phyloP scores from a whole-genome alignment of 257 asterid genomes.

The Nicotiana benthamiana region DNA sequence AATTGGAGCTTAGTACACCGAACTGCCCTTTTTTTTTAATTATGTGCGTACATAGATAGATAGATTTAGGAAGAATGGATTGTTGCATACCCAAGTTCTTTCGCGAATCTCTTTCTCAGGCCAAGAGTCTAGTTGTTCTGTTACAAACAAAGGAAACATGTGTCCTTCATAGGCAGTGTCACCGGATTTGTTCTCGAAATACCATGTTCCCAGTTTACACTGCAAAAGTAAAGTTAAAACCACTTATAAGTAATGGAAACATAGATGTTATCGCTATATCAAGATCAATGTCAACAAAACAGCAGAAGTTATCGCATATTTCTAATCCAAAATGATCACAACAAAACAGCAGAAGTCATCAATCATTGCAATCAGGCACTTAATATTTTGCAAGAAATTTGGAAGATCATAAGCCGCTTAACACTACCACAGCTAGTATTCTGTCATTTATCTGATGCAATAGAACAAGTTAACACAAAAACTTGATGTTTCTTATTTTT shows the following conservation, averaged over 20 bases:
- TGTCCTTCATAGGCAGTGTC: constrained; percentile 47
- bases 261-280: background rate
- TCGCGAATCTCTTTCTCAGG: constrained; percentile 82
- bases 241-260: background rate
- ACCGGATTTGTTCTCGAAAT: constrained; percentile 49
- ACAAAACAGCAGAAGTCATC: background rate
- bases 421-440: background rate
- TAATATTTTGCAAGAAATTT: background rate
- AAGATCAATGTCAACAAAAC: background rate
- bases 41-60: fast-evolving
- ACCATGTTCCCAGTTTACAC: constrained; percentile 62
- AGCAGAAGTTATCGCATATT: background rate
- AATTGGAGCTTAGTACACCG: no score
- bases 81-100: constrained; percentile 57
- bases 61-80: background rate
- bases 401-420: background rate
- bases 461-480: background rate
- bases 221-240: constrained; percentile 18
- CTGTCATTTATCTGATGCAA: background rate
- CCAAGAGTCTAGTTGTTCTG: constrained; percentile 70
- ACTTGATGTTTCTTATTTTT: background rate
- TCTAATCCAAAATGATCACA: background rate
- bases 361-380: background rate
- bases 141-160: constrained; percentile 77
- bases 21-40: no score